Base-by-base conservation (phyloP, 2,329 filamentous ascomycete species). In the Mollisiaceae sp. region DNA sequence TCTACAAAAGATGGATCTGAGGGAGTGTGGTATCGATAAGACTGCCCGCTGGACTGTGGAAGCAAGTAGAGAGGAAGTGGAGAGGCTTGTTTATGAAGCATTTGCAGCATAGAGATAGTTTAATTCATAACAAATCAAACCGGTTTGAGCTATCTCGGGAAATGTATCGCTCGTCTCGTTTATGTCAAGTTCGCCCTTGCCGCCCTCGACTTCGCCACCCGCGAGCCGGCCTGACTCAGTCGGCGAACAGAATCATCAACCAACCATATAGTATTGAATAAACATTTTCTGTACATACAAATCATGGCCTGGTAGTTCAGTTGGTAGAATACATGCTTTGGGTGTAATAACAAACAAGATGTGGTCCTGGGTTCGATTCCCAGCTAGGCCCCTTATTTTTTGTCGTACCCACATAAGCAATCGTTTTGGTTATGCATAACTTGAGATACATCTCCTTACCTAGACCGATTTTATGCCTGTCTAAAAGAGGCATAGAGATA, bases 271-370 rank as follows among this genome's bases (percentile, higher is more conserved):
- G 18, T 5, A 18, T 32, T 32, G 15, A 52, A 24, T 32, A 54
- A 54, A 8, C 24, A 54, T 12, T 32, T 54, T 35, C 12, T 32
- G 11, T 27, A 15, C 50, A 54, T 54, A 18, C 12, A 54, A 54
- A 20, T 32, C 6, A 18, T 35, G 50, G 50, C 50, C 32, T n/a
- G 27, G 14, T 54, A n/a, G 22, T 32, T 35, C 18, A 54, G 50
- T 54, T 54, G 50, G 24, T 32, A 54, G 22, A 35, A 32, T 54
- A 15, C 50, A 18, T 35, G 50, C 50, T 54, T 54, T 54, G 50
- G 50, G 50, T 54, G 11, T 32, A 11, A 54, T 20, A 14, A 52
- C 24, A n/a, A n/a, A 20, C 47, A 27, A 32, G 2, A 22, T 22
- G 43, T n/a, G 20, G 47, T 32, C 47, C 47, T 32, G 8, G 47